These are phyloP conservation scores for Pseudogymnoascus sp. DNA, from an alignment of 2,329 filamentous ascomycete genomes.

Conservation along the genomic window DNA sequence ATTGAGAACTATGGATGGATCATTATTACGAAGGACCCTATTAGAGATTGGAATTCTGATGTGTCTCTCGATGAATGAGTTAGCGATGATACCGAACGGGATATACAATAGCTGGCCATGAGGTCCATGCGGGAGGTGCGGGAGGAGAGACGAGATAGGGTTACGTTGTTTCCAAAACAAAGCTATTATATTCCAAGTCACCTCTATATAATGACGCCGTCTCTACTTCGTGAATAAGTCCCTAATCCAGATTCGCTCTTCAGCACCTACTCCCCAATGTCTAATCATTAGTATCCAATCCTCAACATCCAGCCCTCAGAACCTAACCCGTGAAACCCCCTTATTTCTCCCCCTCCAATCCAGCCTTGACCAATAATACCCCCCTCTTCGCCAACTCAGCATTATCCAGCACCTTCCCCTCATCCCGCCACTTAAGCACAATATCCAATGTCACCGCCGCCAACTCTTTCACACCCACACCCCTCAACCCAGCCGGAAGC, in stretches of 20 bases:
- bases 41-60: too few species aligned
- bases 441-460: neutral
- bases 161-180: conserved; percentile 28
- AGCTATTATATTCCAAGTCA: neutral
- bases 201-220: neutral
- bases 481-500: neutral
- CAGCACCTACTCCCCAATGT: neutral
- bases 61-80: too few species aligned
- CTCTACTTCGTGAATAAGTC: neutral
- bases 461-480: neutral
- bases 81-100: too few species aligned
- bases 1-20: conserved; percentile 23
- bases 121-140: neutral
- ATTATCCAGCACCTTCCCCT: neutral
- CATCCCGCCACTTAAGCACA: neutral
- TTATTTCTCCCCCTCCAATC: neutral
- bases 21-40: conserved; percentile 5
- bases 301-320: neutral
- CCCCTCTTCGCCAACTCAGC: neutral
- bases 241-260: neutral
- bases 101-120: conserved; percentile 7
- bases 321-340: neutral
- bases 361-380: neutral
- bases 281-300: neutral
- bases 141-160: conserved; percentile 27